phyloP scores from a whole-genome alignment of 2,329 filamentous ascomycete genomes.

The Phaeosphaeriaceae sp. region DNA sequence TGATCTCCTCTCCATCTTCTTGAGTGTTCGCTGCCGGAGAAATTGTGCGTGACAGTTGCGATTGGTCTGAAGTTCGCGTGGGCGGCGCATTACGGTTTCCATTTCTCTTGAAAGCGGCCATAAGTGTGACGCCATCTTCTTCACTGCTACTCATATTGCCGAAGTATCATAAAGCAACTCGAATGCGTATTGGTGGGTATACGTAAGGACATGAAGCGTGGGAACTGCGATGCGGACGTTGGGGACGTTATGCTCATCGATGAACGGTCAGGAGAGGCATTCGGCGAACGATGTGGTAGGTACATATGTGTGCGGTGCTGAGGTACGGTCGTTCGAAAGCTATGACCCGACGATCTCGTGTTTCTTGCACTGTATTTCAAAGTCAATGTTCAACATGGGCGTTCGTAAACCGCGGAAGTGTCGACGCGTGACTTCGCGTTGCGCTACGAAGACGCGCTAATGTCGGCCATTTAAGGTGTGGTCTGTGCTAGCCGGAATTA shows the following conservation, averaged over 20 bases:
- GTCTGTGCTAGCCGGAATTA: slow-evolving; percentile 4
- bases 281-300: background rate
- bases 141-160: slow-evolving; percentile 35
- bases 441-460: slow-evolving; percentile 2
- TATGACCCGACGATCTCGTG: background rate
- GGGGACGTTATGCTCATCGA: background rate
- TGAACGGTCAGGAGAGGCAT: background rate
- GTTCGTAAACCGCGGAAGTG: background rate
- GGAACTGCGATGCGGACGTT: too few relatives aligned
- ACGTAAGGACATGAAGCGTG: too few relatives aligned
- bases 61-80: background rate
- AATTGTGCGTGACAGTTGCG: slow-evolving; percentile 20
- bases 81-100: slow-evolving; percentile 1
- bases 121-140: slow-evolving; percentile 30
- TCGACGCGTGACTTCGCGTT: slow-evolving; percentile 21
- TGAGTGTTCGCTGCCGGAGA: slow-evolving; percentile 25
- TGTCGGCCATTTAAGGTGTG: background rate
- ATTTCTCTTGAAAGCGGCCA: slow-evolving; percentile 37
- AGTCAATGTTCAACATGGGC: background rate
- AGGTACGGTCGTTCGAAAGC: background rate
- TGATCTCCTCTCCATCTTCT: slow-evolving; percentile 2
- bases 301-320: background rate
- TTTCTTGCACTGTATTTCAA: background rate
- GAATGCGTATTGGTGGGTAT: too few relatives aligned
- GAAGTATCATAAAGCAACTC: background rate